Evolutionary conservation across 148 eudicot genomes (phyloP), one percentile per base, ranked within the genome.

Genomic region (Vaccinium myrtillus): DNA sequence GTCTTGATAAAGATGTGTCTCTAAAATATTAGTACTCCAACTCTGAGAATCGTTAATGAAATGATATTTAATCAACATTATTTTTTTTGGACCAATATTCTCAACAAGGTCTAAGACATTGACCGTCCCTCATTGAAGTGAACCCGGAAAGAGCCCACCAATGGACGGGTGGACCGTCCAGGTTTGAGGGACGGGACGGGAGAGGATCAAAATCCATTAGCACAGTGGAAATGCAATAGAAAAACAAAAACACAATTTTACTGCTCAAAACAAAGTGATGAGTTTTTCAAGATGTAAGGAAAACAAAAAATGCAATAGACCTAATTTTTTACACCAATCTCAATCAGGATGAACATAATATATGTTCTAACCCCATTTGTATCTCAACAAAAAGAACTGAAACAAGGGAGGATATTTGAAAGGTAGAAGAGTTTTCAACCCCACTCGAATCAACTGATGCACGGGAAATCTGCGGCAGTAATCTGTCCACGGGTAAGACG

Each of bases 261-360:
- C 39, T 69, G 5, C 7, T 27, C 74, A 30, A 5, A 30, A 54
- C 18, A 56, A 56, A 19, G 48, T 12, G 82, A 56, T 79, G 10
- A 30, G 32, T 27, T 50, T 25, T 8, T 25, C n/a, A 14, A 27
- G 32, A 16, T 0, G 7, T 15, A 8, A 78, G 63, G 32, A 78
- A 78, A 32, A 16, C 50, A 79, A 79, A 55, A 43, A 36, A 79
- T 46, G 58, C 16, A 18, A 79, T 39, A 27, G 21, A 30, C 69
- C 83, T 81, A 63, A 49, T 43, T 48, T 81, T 81, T 65, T 81
- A 67, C 83, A 81, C 43, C 15, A 81, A 25, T 67, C 16, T 18
- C 69, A 81, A 65, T 69, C 18, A 23, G 15, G 46, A 67, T 46
- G 58, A 14, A 15, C 30, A 48, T 81, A 81, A 15, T 65, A 63